Percentiles rank a stretch among this genome's conserved stretches.
Conservation (phyloP, 2,329 filamentous ascomycete genomes). For the Talaromyces sp. region DNA sequence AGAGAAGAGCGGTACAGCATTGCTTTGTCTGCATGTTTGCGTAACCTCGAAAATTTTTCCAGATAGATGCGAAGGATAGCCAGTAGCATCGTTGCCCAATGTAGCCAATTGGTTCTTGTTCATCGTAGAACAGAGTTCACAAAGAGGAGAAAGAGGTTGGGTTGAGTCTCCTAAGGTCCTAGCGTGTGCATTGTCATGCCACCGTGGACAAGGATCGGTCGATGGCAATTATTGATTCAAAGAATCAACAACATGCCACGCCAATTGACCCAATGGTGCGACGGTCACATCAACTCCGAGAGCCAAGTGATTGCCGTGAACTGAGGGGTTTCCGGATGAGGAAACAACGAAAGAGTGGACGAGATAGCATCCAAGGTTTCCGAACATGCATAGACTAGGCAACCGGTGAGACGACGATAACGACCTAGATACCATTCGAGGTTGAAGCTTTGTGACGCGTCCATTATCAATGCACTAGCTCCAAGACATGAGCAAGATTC, state of each 20-base stretch:
- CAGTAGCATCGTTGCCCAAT: conserved; percentile 1
- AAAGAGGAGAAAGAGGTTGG: conserved; percentile 6
- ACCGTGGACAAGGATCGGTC: conserved; percentile 10
- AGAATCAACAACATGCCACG: background rate
- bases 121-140: conserved; percentile 3
- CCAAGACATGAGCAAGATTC: conserved; percentile 27
- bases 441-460: conserved; percentile 35
- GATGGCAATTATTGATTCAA: conserved; percentile 11
- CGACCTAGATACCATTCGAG: conserved; percentile 28
- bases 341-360: conserved; percentile 30
- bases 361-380: conserved; percentile 36
- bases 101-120: conserved; percentile 11
- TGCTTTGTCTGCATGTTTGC: conserved; percentile 7
- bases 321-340: conserved; percentile 38
- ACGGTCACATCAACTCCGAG: conserved; percentile 10
- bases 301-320: conserved; percentile 19
- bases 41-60: background rate
- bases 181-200: conserved; percentile 13
- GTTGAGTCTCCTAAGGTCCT: background rate
- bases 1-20: background rate
- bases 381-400: conserved; percentile 36
- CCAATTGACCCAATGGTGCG: conserved; percentile 11
- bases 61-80: background rate
- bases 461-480: conserved; percentile 34
- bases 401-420: conserved; percentile 33